A percentile compares a stretch with the other conserved stretches of the same genome.
Evolutionary conservation across 257 asterid species (phyloP).

Genomic region (Solanum dulcamara): DNA sequence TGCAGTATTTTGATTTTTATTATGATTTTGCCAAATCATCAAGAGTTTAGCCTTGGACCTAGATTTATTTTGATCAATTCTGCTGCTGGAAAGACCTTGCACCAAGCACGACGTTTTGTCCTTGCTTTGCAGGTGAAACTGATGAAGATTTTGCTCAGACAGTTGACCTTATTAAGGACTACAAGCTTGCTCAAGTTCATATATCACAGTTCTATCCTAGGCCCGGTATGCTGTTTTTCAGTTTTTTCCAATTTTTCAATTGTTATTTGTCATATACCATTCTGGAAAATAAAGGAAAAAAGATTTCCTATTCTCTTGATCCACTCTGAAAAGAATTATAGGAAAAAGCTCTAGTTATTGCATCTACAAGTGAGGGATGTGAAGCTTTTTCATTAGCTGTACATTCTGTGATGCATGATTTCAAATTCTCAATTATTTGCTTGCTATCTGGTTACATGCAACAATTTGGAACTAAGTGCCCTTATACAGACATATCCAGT

Average conservation of each 20-base stretch:
- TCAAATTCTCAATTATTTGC: neutral
- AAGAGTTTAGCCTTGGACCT: neutral
- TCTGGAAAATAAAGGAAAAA: neutral
- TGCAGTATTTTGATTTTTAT: neutral
- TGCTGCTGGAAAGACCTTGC: neutral
- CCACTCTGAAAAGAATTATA: neutral
- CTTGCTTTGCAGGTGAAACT: slow-evolving; percentile 65
- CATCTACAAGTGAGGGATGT: neutral
- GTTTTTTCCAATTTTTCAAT: neutral
- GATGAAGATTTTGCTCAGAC: slow-evolving; percentile 82
- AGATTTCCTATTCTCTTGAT: neutral
- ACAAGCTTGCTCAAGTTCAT: slow-evolving; percentile 85
- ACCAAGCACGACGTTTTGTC: neutral
- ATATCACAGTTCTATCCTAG: slow-evolving; percentile 92
- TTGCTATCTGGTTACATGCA: neutral
- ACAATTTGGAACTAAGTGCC: neutral
- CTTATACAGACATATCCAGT: neutral
- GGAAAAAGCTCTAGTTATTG: neutral
- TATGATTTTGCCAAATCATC: neutral
- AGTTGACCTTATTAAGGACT: slow-evolving; percentile 62
- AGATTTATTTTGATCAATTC: neutral
- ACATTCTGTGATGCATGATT: neutral
- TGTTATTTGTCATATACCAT: neutral
- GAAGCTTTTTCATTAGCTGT: neutral
- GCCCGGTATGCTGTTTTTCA: slow-evolving; percentile 48